Conservation (phyloP, 148 eudicot genomes). For the Salicornia ramosissima region DNA sequence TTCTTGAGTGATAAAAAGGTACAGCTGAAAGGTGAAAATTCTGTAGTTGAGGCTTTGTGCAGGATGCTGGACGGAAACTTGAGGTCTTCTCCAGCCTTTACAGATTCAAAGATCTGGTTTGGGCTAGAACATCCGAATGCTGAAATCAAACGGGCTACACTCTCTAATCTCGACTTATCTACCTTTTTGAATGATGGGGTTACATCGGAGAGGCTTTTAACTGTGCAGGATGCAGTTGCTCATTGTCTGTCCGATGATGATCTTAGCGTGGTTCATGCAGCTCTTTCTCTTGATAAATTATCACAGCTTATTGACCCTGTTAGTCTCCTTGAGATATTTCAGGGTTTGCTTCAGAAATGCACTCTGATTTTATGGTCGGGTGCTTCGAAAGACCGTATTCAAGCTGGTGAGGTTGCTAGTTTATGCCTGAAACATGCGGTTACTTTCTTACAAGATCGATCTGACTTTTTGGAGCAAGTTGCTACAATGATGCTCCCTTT, state of each 20-base stretch:
- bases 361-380: conserved; percentile 43
- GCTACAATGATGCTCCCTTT: conserved; percentile 59
- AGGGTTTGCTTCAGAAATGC: conserved; percentile 60
- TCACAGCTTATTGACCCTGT: conserved; percentile 37
- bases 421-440: conserved; percentile 53
- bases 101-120: conserved; percentile 72
- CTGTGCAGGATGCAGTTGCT: conserved; percentile 59
- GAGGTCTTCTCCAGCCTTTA: conserved; percentile 36
- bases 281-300: conserved; percentile 52
- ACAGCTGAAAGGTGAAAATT: conserved; percentile 48
- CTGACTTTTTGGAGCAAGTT: conserved; percentile 41
- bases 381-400: conserved; percentile 34
- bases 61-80: conserved; percentile 56
- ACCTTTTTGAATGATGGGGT: conserved; percentile 36
- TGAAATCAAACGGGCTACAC: conserved; percentile 57
- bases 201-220: conserved; percentile 49
- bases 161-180: conserved; percentile 49
- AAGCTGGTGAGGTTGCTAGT: conserved; percentile 46
- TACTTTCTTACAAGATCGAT: conserved; percentile 31
- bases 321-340: conserved; percentile 45
- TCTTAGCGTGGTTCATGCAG: conserved; percentile 66
- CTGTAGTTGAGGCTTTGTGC: conserved; percentile 48
- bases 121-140: conserved; percentile 89
- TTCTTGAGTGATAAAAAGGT: conserved; percentile 56
- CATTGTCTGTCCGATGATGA: conserved; percentile 73